Evolutionary conservation across 345 rosid species (phyloP), one percentile per base, ranked within the genome.

Genomic region (Hibiscus mutabilis): DNA sequence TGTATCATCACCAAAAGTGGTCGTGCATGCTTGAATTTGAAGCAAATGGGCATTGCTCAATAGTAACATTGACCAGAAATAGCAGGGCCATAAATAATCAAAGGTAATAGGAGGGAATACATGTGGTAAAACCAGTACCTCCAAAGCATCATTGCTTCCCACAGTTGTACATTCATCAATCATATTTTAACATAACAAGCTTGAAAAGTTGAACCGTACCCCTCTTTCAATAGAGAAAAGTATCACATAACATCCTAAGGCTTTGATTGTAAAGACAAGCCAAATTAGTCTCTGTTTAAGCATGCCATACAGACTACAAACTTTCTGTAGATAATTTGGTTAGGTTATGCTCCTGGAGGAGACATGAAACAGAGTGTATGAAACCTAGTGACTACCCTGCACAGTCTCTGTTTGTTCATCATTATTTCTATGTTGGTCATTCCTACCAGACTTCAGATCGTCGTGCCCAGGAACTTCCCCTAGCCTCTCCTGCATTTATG

Each of bases 401-500:
- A 68, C 73, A 21, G 19, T 68, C 40, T 76, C 83, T 51, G 72
- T 73, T 69, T 81, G 82, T 69, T 72, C 84, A 6, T 86, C 89
- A 3, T 76, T 71, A 77, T 71, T 81, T 62, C 69, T 59, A 56
- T 79, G 74, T 76, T 83, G 87, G 60, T 79, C 86, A 24, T 82
- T 79, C 78, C 82, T 81, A 65, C 79, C 85, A 29, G 81, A 74
- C 73, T 78, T 81, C 21, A 71, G 74, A 59, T 83, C 91, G 70
- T 87, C 92, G 5, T 76, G 85, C 22, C 73, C 71, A 29, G 91
- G 85, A 77, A 79, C 64, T 74, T 90, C 87, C 67, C 85, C 84
- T 19, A 93, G 89, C 70, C 86, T 91, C 75, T 88, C 96, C 98
- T 93, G 85, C 81, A 83, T 70, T 66, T 62, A 68, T 15, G 29